Percentiles rank a stretch among this genome's conserved stretches.
phyloP scores from a whole-genome alignment of 2,329 filamentous ascomycete genomes.

The Endoconidiophora polonica region DNA sequence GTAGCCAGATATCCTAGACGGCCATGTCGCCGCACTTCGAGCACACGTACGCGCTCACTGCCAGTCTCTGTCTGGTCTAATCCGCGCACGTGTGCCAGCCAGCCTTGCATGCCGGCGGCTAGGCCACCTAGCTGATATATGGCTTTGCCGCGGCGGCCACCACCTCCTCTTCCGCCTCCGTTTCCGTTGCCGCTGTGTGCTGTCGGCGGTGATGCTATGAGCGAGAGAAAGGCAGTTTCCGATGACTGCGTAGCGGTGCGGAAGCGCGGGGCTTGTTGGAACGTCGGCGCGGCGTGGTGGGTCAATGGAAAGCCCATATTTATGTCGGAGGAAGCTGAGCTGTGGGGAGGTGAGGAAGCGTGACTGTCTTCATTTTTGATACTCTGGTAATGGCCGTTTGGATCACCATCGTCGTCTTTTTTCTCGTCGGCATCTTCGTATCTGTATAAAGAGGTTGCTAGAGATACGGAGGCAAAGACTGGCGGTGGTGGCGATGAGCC shows the following conservation, averaged over 20 bases:
- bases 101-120: slow-evolving; percentile 24
- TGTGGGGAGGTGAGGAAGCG: too few species aligned
- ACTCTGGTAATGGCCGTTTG: too few species aligned
- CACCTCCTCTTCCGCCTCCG: slow-evolving; percentile 1
- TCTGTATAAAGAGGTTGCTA: too few species aligned
- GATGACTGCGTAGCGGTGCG: slow-evolving; percentile 16
- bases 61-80: slow-evolving; percentile 5
- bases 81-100: slow-evolving; percentile 23
- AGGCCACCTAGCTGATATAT: slow-evolving; percentile 22
- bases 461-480: slow-evolving; percentile 11
- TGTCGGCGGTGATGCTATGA: not conserved
- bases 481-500: slow-evolving; percentile 15
- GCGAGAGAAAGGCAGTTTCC: not conserved
- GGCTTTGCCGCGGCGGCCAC: too few species aligned
- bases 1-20: not conserved
- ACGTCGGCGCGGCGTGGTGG: slow-evolving; percentile 19
- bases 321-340: too few species aligned
- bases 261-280: slow-evolving; percentile 25
- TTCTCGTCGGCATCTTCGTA: too few species aligned
- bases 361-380: too few species aligned
- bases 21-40: not conserved
- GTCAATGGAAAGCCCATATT: not conserved
- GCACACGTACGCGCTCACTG: not conserved
- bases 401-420: too few species aligned
- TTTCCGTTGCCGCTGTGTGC: slow-evolving; percentile 7